These are phyloP conservation scores for Colletotrichum limetticola DNA, from an alignment of 2,329 filamentous ascomycete genomes.

Conservation along the genomic window DNA sequence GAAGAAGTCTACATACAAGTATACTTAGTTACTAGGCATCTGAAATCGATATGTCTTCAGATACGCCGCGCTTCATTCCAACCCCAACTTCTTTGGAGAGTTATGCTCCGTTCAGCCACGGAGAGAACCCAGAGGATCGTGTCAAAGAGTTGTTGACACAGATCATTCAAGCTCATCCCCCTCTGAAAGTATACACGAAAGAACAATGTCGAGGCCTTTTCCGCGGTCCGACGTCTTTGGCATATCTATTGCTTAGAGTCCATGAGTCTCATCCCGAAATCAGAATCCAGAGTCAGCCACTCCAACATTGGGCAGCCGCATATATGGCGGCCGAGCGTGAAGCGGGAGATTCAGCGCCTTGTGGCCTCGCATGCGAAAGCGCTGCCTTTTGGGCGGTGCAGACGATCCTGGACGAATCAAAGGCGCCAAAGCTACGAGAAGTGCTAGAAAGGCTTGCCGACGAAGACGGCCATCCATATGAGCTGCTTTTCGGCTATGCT, in stretches of 20 bases:
- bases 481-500: slow-evolving; percentile 74
- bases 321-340: slow-evolving; percentile 56
- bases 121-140: neutral
- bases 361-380: slow-evolving; percentile 61
- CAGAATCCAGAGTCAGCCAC: slow-evolving; percentile 50
- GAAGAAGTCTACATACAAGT: neutral
- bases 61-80: neutral
- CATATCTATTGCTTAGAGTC: slow-evolving; percentile 63
- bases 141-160: neutral
- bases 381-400: slow-evolving; percentile 56
- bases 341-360: slow-evolving; percentile 53
- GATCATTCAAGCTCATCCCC: slow-evolving; percentile 49
- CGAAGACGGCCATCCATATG: slow-evolving; percentile 60
- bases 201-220: slow-evolving; percentile 58
- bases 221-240: slow-evolving; percentile 63
- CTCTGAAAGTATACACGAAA: slow-evolving; percentile 45
- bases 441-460: neutral
- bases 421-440: slow-evolving; percentile 47
- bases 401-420: slow-evolving; percentile 51
- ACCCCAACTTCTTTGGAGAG: neutral
- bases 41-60: neutral
- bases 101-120: neutral
- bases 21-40: neutral
- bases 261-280: slow-evolving; percentile 55
- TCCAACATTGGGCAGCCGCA: slow-evolving; percentile 56